These are phyloP conservation scores for Colletotrichum chrysophilum DNA, from an alignment of 2,329 filamentous ascomycete genomes.

Conservation along the genomic window DNA sequence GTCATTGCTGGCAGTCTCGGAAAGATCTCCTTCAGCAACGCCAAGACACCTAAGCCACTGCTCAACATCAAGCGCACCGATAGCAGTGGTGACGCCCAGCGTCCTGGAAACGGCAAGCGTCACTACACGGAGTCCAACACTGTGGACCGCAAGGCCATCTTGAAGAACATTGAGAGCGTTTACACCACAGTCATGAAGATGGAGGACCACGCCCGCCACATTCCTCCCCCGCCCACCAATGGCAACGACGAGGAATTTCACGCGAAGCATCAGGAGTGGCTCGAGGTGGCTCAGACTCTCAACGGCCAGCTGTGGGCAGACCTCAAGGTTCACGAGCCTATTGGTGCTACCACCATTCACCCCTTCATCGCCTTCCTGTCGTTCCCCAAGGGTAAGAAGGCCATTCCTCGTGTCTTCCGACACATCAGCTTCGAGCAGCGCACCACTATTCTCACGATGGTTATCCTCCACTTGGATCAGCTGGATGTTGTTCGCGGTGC, in stretches of 20 bases:
- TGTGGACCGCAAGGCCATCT: conserved; percentile 80
- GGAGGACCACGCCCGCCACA: conserved; percentile 87
- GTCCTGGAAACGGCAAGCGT: conserved; percentile 53
- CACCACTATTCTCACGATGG: conserved; percentile 94
- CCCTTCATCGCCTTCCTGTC: conserved; percentile 97
- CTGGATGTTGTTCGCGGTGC: conserved; percentile 88
- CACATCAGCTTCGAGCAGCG: conserved; percentile 92
- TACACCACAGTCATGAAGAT: conserved; percentile 90
- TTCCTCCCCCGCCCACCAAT: conserved; percentile 69
- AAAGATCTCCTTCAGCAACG: conserved; percentile 99
- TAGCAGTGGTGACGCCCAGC: conserved; percentile 62
- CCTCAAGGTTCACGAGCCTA: conserved; percentile 92
- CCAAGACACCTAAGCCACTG: conserved; percentile 93
- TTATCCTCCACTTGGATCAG: conserved; percentile 90
- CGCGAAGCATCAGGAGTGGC: conserved; percentile 81
- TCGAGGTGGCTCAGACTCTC: conserved; percentile 70
- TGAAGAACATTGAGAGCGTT: conserved; percentile 87
- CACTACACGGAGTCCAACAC: conserved; percentile 42
- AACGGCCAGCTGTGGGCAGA: conserved; percentile 84
- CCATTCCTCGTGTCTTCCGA: conserved; percentile 91
- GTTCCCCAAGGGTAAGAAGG: conserved; percentile 95
- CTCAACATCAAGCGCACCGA: conserved; percentile 94
- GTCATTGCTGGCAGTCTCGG: conserved; percentile 95
- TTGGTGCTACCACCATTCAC: conserved; percentile 77
- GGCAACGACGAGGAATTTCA: conserved; percentile 71